phyloP scores from a whole-genome alignment of 2,329 filamentous ascomycete species.

The Penicillium sp. region DNA sequence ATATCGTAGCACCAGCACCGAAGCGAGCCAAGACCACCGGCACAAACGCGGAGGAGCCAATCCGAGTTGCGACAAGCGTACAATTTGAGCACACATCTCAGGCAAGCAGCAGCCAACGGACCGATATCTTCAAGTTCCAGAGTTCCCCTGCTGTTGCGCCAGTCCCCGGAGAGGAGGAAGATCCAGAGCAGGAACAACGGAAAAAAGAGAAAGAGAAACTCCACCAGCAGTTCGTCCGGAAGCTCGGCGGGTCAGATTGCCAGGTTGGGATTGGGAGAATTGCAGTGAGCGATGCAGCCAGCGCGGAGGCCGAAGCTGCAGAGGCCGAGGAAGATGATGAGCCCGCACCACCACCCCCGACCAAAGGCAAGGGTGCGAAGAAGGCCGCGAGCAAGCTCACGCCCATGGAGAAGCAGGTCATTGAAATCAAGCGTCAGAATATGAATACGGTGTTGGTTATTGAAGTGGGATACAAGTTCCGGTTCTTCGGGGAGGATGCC shows the following conservation, averaged over 20 bases:
- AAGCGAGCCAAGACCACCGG: conserved; percentile 41
- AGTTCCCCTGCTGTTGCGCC: conserved; percentile 47
- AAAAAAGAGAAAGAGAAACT: conserved; percentile 65
- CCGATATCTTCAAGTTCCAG: conserved; percentile 60
- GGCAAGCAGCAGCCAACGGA: conserved; percentile 46
- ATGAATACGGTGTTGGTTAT: conserved; percentile 87
- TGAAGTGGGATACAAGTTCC: conserved; percentile 97
- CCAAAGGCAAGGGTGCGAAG: conserved; percentile 56
- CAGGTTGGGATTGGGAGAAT: conserved; percentile 64
- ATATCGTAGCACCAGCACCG: conserved; percentile 41
- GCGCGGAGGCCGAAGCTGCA: conserved; percentile 58
- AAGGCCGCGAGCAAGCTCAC: conserved; percentile 83
- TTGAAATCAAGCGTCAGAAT: conserved; percentile 90
- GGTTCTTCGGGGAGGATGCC: conserved; percentile 95
- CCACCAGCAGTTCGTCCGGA: conserved; percentile 83
- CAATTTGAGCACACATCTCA: conserved; percentile 25
- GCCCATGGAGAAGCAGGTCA: conserved; percentile 87
- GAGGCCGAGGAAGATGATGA: conserved; percentile 56
- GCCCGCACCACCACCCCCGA: conserved; percentile 41
- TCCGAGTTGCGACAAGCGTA: conserved; percentile 4
- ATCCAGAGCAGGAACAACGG: conserved; percentile 51
- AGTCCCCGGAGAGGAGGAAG: conserved; percentile 33
- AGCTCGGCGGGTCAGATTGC: conserved; percentile 82
- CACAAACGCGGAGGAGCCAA: conserved; percentile 9
- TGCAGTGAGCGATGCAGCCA: conserved; percentile 53